Percentiles rank a stretch among this genome's conserved stretches.
Evolutionary conservation across 331 rosid genomes (phyloP).

Genomic region (Stylosanthes scabra): DNA sequence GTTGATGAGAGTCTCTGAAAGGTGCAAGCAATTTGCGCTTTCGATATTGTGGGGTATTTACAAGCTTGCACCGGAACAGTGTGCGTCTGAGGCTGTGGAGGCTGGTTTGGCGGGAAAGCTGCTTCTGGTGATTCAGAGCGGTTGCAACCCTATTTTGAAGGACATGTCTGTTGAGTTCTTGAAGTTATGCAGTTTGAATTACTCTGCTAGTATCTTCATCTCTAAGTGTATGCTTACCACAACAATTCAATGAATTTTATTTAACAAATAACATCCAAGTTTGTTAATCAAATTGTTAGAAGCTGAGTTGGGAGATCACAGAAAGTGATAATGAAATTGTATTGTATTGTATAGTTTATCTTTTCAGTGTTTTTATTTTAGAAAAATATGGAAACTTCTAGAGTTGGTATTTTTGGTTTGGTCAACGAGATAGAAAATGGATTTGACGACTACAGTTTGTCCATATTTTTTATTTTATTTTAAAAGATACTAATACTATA

Average conservation of each 20-base stretch:
- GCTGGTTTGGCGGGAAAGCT: conserved; percentile 91
- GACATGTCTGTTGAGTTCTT: conserved; percentile 81
- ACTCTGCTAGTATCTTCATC: conserved; percentile 73
- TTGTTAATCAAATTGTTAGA: no score
- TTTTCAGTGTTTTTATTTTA: background rate
- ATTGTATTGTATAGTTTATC: background rate
- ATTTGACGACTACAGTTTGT: no score
- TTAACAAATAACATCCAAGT: background rate
- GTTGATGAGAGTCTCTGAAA: conserved; percentile 90
- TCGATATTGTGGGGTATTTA: conserved; percentile 83
- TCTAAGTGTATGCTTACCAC: conserved; percentile 93
- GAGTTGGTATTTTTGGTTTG: background rate
- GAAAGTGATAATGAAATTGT: conserved; percentile 25
- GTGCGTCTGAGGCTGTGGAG: conserved; percentile 77
- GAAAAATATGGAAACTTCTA: background rate
- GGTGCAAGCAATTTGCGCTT: conserved; percentile 74
- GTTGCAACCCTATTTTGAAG: conserved; percentile 77
- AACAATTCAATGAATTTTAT: conserved; percentile 72
- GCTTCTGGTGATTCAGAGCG: conserved; percentile 90
- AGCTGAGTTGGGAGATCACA: conserved; percentile 6
- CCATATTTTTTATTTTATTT: no score
- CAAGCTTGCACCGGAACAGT: conserved; percentile 82
- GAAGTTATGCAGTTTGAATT: conserved; percentile 88
- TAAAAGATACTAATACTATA: no score
- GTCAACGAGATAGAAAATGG: conserved; percentile 21